Percentiles rank a stretch among this genome's conserved stretches.
Evolutionary conservation across 371 early-diverging fungal genomes (phyloP).

Genomic region (Mortierella sp.): DNA sequence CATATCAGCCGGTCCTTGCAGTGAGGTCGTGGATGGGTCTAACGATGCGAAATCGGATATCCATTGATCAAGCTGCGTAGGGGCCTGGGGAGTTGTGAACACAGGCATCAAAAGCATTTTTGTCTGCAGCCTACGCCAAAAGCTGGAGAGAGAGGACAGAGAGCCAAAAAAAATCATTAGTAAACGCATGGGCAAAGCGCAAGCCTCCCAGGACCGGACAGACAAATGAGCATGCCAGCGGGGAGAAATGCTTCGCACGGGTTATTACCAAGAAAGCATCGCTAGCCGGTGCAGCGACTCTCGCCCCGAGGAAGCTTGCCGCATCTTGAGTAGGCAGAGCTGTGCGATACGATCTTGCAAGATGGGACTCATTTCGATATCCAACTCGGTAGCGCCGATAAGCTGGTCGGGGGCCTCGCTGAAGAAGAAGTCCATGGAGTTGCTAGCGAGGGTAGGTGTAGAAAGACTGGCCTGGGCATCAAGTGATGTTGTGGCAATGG

Average conservation of each 20-base stretch:
- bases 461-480: neutral
- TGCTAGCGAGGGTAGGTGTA: slow-evolving; percentile 6
- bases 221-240: too few species aligned
- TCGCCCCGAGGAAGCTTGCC: slow-evolving; percentile 32
- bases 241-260: too few species aligned
- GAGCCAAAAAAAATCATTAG: neutral
- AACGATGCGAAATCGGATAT: slow-evolving; percentile 11
- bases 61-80: slow-evolving; percentile 12
- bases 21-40: slow-evolving; percentile 2
- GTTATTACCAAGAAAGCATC: slow-evolving; percentile 24
- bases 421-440: slow-evolving; percentile 22
- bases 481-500: neutral
- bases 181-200: neutral
- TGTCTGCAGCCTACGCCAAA: slow-evolving; percentile 26
- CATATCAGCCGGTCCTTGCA: slow-evolving; percentile 11
- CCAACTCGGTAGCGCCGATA: slow-evolving; percentile 23
- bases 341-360: slow-evolving; percentile 27
- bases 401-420: slow-evolving; percentile 12
- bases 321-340: slow-evolving; percentile 29
- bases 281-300: slow-evolving; percentile 27
- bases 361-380: slow-evolving; percentile 19
- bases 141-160: slow-evolving; percentile 1
- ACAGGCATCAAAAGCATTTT: slow-evolving; percentile 24
- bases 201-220: too few species aligned
- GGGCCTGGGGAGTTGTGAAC: slow-evolving; percentile 13